Base-by-base conservation (phyloP, 2,329 filamentous ascomycete genomes). In the Zymoseptoria crescenta region DNA sequence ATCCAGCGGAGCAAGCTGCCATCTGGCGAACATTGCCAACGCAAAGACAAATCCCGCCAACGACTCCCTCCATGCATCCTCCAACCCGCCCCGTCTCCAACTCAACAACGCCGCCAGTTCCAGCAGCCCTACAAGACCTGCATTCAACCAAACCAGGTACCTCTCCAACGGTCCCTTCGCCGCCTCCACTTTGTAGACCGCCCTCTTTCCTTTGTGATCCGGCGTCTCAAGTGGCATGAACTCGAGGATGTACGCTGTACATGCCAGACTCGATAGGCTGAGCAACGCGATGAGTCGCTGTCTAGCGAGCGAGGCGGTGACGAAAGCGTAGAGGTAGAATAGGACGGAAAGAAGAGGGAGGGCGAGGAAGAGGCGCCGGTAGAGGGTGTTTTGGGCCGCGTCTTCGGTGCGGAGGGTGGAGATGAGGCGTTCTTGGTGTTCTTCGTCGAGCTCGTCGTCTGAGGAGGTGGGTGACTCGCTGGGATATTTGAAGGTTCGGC, bases 401-500 rank as follows among this genome's bases (percentile, higher is more conserved):
- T 89, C 87, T 68, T 84, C 75, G 41, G 72, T 68, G 41, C 78
- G 71, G 30, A 89, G 81, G 50, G 70, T 68, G 16, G 69, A 67
- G 67, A 90, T 89, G 8, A 88, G 77, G 54, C 74, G 70, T 68
- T 88, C 86, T 76, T 89, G 87, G 82, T 75, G 68, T 80, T 92
- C 82, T 74, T 92, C 88, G 71, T 94, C 90, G 61, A 94, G 61
- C 27, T 65, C 64, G 59, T 80, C 29, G 71, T 81, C 79, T 41
- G 81, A 78, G 51, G 77, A 76, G 48, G 83, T 79, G 53, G 80
- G 79, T 2, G 35, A 45, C 67, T 87, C 84, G 58, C 77, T 74
- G 4, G 87, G 87, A 75, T 93, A 94, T 61, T 82, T 83, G 75
- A 95, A 94, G 8, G 88, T 87, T 68, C 83, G 87, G 68, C 91